Percentiles rank a stretch among this genome's conserved stretches.
Evolutionary conservation across 805 yeast genomes (phyloP).

Genomic region (Wickerhamomyces tratensis): DNA sequence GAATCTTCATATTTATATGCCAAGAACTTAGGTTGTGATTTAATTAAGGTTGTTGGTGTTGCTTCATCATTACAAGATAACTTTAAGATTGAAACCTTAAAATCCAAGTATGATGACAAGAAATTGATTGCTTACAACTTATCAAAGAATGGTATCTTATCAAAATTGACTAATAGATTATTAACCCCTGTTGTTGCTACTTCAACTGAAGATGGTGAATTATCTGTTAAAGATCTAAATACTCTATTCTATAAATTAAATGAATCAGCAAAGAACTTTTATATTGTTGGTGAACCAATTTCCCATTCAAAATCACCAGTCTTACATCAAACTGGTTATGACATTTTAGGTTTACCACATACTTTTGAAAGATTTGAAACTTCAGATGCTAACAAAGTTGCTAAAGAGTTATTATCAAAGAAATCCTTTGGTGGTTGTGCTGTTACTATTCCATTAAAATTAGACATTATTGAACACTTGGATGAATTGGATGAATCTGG

Average conservation of each 20-base stretch:
- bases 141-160: slow-evolving; percentile 67
- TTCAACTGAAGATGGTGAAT: slow-evolving; percentile 50
- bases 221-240: slow-evolving; percentile 59
- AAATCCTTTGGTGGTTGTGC: slow-evolving; percentile 84
- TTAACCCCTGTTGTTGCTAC: slow-evolving; percentile 86
- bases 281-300: slow-evolving; percentile 75
- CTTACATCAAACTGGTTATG: slow-evolving; percentile 74
- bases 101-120: slow-evolving; percentile 34
- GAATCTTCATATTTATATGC: slow-evolving; percentile 26
- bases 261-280: slow-evolving; percentile 44
- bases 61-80: slow-evolving; percentile 64
- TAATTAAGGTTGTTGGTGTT: slow-evolving; percentile 75
- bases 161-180: slow-evolving; percentile 64
- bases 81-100: slow-evolving; percentile 59
- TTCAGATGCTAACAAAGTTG: slow-evolving; percentile 46
- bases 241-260: slow-evolving; percentile 49
- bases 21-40: slow-evolving; percentile 51
- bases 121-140: slow-evolving; percentile 83
- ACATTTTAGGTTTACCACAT: slow-evolving; percentile 71
- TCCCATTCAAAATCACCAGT: slow-evolving; percentile 84
- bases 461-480: slow-evolving; percentile 64
- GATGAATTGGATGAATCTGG: slow-evolving; percentile 71
- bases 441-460: slow-evolving; percentile 87
- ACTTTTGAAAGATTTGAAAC: slow-evolving; percentile 61
- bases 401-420: slow-evolving; percentile 35